Base-by-base conservation (phyloP, 148 eudicot species). In the Persicaria tinctoria region DNA sequence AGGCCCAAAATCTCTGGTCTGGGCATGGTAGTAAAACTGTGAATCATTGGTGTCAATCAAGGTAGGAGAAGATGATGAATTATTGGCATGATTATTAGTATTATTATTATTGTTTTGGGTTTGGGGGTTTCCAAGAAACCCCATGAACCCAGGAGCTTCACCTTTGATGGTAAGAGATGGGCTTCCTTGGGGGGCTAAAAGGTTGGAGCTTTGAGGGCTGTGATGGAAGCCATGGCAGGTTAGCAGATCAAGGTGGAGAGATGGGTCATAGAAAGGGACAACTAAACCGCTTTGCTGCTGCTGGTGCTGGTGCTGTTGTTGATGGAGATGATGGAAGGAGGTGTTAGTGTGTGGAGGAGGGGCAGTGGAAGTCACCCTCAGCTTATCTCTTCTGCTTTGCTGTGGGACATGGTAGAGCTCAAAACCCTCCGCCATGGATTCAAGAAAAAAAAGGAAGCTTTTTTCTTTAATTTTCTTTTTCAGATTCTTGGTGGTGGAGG, bases 331-430 rank as follows among this genome's bases (percentile, higher is more conserved):
- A 48, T 48, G 75, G 17, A 66, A 66, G 47, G 48, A 66, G 32
- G 38, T 66, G 45, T 10, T 64, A 41, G 46, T 2, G 16, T 27
- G 48, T 66, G 70, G 70, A 41, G 46, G 70, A 66, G 64, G 27
- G 32, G 64, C 38, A 64, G 70, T 13, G 1, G 70, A 0, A 12
- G 20, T 18, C 27, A 79, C 81, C 71, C 97, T 83, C 8, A 91
- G 89, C 81, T 87, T 87, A 46, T 83, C 86, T 41, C 88, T 80
- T 72, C 90, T 80, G 68, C 86, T 80, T 82, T 87, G 90, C 53
- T 87, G 90, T 38, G 90, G 86, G 73, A 87, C 86, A 79, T 87
- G 85, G 48, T 75, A 82, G n/a, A 82, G 48, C 68, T 78, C 81
- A 56, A 74, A 74, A 44, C 76, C 76, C 45, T 72, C 74, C 17